A percentile compares a stretch with the other conserved stretches of the same genome.
Conservation (phyloP, 2,329 filamentous ascomycete genomes). For the Hyphodiscus sp. region DNA sequence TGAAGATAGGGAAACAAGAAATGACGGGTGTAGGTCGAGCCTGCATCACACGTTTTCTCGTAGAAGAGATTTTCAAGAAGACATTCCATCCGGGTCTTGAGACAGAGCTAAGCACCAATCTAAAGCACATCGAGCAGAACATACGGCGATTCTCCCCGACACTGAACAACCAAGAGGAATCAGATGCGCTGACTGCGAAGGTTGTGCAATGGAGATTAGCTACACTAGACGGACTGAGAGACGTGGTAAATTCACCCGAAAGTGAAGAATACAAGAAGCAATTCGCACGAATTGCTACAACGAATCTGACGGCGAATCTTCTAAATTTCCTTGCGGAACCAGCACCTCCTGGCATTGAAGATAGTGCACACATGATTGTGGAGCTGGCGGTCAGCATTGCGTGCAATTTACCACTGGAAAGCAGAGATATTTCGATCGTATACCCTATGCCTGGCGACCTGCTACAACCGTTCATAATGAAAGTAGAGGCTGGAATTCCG, state of each 20-base stretch:
- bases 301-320: conserved; percentile 61
- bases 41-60: conserved; percentile 81
- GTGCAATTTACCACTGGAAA: conserved; percentile 81
- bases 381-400: conserved; percentile 84
- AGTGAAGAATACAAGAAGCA: conserved; percentile 59
- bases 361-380: conserved; percentile 85
- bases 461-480: conserved; percentile 73
- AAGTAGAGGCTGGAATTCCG: conserved; percentile 65
- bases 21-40: conserved; percentile 95
- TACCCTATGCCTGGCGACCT: conserved; percentile 74
- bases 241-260: conserved; percentile 58
- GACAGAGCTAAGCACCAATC: conserved; percentile 61
- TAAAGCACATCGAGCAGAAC: conserved; percentile 84
- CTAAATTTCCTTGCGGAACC: conserved; percentile 71
- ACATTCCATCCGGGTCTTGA: conserved; percentile 91
- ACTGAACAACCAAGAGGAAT: conserved; percentile 75
- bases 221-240: conserved; percentile 83
- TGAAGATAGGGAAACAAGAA: conserved; percentile 85
- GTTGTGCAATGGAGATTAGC: conserved; percentile 90
- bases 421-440: conserved; percentile 79
- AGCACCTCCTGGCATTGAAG: conserved; percentile 74
- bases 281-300: conserved; percentile 65
- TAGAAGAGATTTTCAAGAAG: conserved; percentile 84
- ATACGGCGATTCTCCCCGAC: conserved; percentile 73
- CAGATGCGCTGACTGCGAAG: conserved; percentile 79